A percentile compares a stretch with the other conserved stretches of the same genome.
These are phyloP conservation scores for Plasmodium sp. DNA, from an alignment of 169 alveolate species.

Conservation along the genomic window DNA sequence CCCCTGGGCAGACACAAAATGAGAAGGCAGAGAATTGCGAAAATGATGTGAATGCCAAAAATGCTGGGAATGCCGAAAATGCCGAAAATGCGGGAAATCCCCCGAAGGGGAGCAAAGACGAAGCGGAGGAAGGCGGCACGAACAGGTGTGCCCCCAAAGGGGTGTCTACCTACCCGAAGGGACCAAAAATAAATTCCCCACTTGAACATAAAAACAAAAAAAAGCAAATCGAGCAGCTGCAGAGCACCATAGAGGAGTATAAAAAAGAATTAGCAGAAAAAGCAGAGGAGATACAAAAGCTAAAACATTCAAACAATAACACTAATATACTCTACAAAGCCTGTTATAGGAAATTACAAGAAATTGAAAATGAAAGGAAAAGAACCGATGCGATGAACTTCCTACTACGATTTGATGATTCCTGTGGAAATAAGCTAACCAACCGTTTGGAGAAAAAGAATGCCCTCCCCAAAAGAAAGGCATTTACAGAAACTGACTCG, in stretches of 20 bases:
- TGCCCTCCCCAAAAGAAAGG: not conserved
- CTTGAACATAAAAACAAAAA: not conserved
- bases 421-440: not conserved
- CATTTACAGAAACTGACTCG: not conserved
- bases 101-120: not conserved
- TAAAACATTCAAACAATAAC: constrained; percentile 33
- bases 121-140: not conserved
- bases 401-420: not conserved
- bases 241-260: constrained; percentile 18
- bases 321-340: constrained; percentile 30
- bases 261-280: constrained; percentile 28
- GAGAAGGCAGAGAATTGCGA: not conserved
- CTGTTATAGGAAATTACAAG: constrained; percentile 6
- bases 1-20: not conserved
- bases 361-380: not conserved
- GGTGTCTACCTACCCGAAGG: not conserved
- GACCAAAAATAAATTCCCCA: not conserved
- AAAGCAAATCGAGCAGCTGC: constrained; percentile 9
- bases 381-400: not conserved
- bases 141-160: not conserved
- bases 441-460: not conserved
- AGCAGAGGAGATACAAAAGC: constrained; percentile 18
- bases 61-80: not conserved
- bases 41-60: not conserved
- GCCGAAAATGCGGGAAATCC: not conserved